A percentile compares a stretch with the other conserved stretches of the same genome.
These are phyloP conservation scores for Baorangia bicolor DNA, from an alignment of 768 basidiomycete species.

Conservation along the genomic window DNA sequence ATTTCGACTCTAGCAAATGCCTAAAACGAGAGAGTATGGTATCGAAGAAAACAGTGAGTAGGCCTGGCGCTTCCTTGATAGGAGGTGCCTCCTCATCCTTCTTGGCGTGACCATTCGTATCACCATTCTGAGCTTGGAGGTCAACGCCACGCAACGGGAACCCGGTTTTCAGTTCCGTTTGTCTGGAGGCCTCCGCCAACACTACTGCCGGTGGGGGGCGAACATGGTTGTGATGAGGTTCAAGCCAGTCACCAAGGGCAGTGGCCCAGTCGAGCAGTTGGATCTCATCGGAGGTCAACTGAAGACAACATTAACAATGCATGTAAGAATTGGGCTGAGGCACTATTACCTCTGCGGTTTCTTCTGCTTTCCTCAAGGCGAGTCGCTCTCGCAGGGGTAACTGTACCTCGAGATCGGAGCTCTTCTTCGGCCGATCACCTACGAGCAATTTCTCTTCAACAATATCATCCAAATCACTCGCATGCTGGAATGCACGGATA, in stretches of 20 bases:
- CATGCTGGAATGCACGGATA: slow-evolving; percentile 72
- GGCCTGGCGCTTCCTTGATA: slow-evolving; percentile 59
- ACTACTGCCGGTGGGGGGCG: slow-evolving; percentile 71
- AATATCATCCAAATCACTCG: slow-evolving; percentile 75
- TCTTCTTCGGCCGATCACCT: slow-evolving; percentile 75
- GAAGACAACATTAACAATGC: slow-evolving; percentile 5
- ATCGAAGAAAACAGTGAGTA: slow-evolving; percentile 60
- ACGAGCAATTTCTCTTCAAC: slow-evolving; percentile 81
- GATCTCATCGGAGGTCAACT: slow-evolving; percentile 70
- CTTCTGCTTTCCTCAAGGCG: slow-evolving; percentile 45
- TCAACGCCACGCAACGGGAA: slow-evolving; percentile 66
- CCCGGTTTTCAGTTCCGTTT: slow-evolving; percentile 68
- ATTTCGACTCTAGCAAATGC: slow-evolving; percentile 37
- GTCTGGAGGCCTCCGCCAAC: slow-evolving; percentile 72
- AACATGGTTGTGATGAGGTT: slow-evolving; percentile 69
- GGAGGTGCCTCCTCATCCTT: slow-evolving; percentile 72
- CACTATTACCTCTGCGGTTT: slow-evolving; percentile 50
- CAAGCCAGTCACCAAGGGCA: slow-evolving; percentile 71
- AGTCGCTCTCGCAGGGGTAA: slow-evolving; percentile 61
- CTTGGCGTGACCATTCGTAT: slow-evolving; percentile 46
- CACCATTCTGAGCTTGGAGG: slow-evolving; percentile 33
- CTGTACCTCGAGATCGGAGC: slow-evolving; percentile 46
- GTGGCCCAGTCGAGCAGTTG: slow-evolving; percentile 57
- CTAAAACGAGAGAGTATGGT: slow-evolving; percentile 54
- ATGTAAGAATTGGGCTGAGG: not conserved